Conservation (phyloP, 352 stramenopile genomes). For the Thalassiosira ordinaria region DNA sequence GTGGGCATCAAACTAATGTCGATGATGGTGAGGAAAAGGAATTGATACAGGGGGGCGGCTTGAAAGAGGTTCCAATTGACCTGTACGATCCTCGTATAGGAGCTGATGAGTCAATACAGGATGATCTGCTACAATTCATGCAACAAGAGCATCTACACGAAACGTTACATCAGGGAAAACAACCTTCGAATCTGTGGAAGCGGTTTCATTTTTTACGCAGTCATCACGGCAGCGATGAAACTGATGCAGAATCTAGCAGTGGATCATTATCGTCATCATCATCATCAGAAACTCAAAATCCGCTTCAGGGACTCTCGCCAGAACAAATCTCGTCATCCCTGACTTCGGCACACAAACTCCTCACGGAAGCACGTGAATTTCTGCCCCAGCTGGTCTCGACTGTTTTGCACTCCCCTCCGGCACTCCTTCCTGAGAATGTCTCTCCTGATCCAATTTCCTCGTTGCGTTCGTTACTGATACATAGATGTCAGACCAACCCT, state of each 20-base stretch:
- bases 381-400: slow-evolving; percentile 82
- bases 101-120: slow-evolving; percentile 60
- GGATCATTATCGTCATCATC: background rate
- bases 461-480: slow-evolving; percentile 71
- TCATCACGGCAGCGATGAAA: background rate
- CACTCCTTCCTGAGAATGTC: slow-evolving; percentile 54
- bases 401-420: slow-evolving; percentile 74
- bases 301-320: slow-evolving; percentile 13
- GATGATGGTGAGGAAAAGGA: background rate
- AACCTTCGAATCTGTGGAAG: no score
- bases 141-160: slow-evolving; percentile 21
- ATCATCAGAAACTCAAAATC: slow-evolving; percentile 13
- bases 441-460: slow-evolving; percentile 81
- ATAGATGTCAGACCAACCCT: slow-evolving; percentile 72
- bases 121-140: slow-evolving; percentile 41
- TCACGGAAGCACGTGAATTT: slow-evolving; percentile 63
- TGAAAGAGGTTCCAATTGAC: no score
- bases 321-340: slow-evolving; percentile 27
- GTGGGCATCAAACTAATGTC: background rate
- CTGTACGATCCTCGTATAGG: no score
- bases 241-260: background rate
- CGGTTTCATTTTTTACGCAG: slow-evolving; percentile 32
- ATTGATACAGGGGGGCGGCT: background rate
- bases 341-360: slow-evolving; percentile 39
- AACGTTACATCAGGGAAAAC: background rate